Percentiles rank a stretch among this genome's conserved stretches.
Evolutionary conservation across 345 rosid species (phyloP).

Genomic region (Microcos paniculata): DNA sequence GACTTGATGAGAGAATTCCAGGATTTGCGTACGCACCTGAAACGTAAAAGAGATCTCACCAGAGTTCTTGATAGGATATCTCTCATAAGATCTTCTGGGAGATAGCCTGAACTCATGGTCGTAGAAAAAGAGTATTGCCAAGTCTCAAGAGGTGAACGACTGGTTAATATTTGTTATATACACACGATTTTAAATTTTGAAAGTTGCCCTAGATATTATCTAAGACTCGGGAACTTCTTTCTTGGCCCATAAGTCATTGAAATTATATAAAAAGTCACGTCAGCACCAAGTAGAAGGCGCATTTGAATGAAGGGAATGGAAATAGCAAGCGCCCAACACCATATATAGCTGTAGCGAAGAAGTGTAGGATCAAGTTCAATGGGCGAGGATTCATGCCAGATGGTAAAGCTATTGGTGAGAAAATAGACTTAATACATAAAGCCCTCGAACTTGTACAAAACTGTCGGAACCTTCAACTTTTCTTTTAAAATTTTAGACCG

Average conservation of each 20-base stretch:
- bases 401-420: slow-evolving; percentile 32
- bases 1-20: neutral
- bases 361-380: slow-evolving; percentile 28
- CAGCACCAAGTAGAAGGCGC: slow-evolving; percentile 27
- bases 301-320: slow-evolving; percentile 32
- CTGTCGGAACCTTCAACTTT: too few species aligned
- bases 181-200: too few species aligned
- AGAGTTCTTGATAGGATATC: neutral
- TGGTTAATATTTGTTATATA: too few species aligned
- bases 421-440: too few species aligned
- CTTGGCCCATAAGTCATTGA: too few species aligned
- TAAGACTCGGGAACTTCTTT: too few species aligned
- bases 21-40: neutral
- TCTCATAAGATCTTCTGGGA: neutral
- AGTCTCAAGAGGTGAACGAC: too few species aligned
- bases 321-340: slow-evolving; percentile 28
- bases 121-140: too few species aligned
- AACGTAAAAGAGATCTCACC: neutral
- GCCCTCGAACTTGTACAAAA: too few species aligned
- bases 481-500: too few species aligned
- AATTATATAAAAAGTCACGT: too few species aligned
- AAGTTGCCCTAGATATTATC: too few species aligned
- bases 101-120: neutral
- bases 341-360: slow-evolving; percentile 32
- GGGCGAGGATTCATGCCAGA: slow-evolving; percentile 39